Evolutionary conservation across 495 filamentous ascomycete species (phyloP).

Genomic region (Tuber calosporum): DNA sequence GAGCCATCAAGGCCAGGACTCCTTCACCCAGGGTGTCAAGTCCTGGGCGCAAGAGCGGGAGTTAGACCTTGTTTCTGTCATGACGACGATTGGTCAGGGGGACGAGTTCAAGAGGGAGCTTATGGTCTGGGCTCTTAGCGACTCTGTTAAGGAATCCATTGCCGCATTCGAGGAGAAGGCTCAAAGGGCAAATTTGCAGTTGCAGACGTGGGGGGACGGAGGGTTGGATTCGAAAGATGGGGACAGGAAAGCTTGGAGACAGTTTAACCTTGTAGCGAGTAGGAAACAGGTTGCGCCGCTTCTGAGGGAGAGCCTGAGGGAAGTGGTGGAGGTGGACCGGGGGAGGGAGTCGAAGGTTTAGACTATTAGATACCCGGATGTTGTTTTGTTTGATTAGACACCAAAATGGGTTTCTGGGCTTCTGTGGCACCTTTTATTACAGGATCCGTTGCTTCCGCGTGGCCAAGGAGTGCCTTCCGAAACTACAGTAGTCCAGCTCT

Average conservation of each 20-base stretch:
- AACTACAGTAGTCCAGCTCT: not conserved
- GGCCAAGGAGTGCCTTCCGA: not conserved
- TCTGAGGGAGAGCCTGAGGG: constrained; percentile 50
- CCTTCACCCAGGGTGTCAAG: constrained; percentile 49
- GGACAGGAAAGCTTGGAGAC: constrained; percentile 58
- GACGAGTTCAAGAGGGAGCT: constrained; percentile 62
- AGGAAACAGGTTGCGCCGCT: constrained; percentile 86
- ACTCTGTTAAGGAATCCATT: constrained; percentile 46
- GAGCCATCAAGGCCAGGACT: constrained; percentile 34
- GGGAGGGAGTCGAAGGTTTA: constrained; percentile 17
- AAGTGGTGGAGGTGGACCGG: not conserved
- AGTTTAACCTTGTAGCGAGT: constrained; percentile 61
- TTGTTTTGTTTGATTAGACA: not conserved
- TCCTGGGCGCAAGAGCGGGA: constrained; percentile 53
- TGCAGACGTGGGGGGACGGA: constrained; percentile 45
- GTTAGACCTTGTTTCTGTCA: constrained; percentile 63
- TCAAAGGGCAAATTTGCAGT: constrained; percentile 52
- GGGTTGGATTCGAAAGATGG: constrained; percentile 38
- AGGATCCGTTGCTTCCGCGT: not conserved
- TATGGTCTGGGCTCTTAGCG: constrained; percentile 57
- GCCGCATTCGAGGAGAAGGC: constrained; percentile 50
- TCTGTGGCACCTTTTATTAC: not conserved
- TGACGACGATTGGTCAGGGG: constrained; percentile 57
- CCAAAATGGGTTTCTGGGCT: not conserved
- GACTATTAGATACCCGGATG: not conserved